Conservation (phyloP, 495 filamentous ascomycete genomes). For the Aspergillus egyptiacus region DNA sequence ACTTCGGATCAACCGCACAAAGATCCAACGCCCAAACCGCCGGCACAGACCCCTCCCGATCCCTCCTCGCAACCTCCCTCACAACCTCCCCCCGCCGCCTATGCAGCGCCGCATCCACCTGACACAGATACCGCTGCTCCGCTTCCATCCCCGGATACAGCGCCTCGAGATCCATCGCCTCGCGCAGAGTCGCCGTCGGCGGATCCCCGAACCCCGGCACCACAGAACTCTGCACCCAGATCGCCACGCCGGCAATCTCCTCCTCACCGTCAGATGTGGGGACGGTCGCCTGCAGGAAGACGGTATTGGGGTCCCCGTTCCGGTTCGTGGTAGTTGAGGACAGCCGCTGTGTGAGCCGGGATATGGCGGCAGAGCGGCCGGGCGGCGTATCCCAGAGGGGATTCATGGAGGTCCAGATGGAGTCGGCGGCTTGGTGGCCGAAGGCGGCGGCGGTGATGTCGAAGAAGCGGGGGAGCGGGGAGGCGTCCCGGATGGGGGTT, state of each 20-base stretch:
- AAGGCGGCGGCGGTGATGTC: conserved; percentile 25
- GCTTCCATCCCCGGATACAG: conserved; percentile 32
- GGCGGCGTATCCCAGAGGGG: conserved; percentile 38
- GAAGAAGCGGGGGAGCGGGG: conserved; percentile 10
- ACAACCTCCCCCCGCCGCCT: conserved; percentile 27
- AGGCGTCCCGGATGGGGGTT: background rate
- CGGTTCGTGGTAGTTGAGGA: conserved; percentile 15
- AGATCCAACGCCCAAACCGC: conserved; percentile 32
- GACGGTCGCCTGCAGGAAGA: conserved; percentile 42
- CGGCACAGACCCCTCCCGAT: conserved; percentile 22
- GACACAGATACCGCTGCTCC: conserved; percentile 33
- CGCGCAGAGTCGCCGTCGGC: conserved; percentile 19
- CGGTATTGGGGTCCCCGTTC: conserved; percentile 31
- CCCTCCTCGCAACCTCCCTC: conserved; percentile 23
- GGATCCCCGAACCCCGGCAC: conserved; percentile 34
- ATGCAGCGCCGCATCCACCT: conserved; percentile 25
- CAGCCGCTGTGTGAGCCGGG: conserved; percentile 29
- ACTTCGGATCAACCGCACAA: conserved; percentile 36
- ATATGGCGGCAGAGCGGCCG: conserved; percentile 23
- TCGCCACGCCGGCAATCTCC: conserved; percentile 34
- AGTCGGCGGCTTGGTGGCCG: conserved; percentile 34
- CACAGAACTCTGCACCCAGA: conserved; percentile 31
- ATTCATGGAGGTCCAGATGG: conserved; percentile 37
- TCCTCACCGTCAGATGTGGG: conserved; percentile 11
- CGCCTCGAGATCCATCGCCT: conserved; percentile 20